Conservation (phyloP, 1,284 basidiomycete species). For the Erythrobasidium hasegawianum region DNA sequence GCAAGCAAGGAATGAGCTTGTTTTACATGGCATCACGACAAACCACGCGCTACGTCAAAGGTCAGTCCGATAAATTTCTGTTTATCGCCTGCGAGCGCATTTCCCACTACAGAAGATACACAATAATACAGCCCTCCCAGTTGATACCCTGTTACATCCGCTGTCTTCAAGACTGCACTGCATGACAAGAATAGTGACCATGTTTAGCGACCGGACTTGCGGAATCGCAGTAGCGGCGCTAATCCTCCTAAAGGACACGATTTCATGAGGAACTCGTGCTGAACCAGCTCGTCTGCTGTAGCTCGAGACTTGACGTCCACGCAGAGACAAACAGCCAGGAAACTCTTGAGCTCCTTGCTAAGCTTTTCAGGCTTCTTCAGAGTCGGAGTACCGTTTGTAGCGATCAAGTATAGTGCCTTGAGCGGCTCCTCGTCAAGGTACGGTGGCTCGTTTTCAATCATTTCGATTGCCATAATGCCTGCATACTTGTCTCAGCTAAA, state of each 20-base stretch:
- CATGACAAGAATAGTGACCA: too few relatives aligned
- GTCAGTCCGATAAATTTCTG: too few relatives aligned
- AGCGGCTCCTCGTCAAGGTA: conserved; percentile 97
- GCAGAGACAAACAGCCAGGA: conserved; percentile 92
- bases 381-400: conserved; percentile 96
- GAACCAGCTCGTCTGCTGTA: conserved; percentile 80
- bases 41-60: too few relatives aligned
- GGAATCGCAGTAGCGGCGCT: conserved; percentile 72
- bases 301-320: conserved; percentile 95
- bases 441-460: conserved; percentile 99
- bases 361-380: conserved; percentile 92
- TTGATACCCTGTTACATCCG: too few relatives aligned
- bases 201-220: conserved; percentile 53
- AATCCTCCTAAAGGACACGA: conserved; percentile 74
- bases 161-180: too few relatives aligned
- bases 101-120: too few relatives aligned
- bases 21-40: too few relatives aligned
- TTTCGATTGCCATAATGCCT: conserved; percentile 99
- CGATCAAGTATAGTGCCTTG: conserved; percentile 94
- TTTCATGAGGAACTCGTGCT: conserved; percentile 90
- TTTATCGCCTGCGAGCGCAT: too few relatives aligned
- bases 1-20: too few relatives aligned
- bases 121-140: too few relatives aligned
- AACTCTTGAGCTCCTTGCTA: conserved; percentile 87
- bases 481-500: background rate